Percentiles rank a stretch among this genome's conserved stretches.
Conservation (phyloP, 805 yeast species). For the Starmera pachycereana region DNA sequence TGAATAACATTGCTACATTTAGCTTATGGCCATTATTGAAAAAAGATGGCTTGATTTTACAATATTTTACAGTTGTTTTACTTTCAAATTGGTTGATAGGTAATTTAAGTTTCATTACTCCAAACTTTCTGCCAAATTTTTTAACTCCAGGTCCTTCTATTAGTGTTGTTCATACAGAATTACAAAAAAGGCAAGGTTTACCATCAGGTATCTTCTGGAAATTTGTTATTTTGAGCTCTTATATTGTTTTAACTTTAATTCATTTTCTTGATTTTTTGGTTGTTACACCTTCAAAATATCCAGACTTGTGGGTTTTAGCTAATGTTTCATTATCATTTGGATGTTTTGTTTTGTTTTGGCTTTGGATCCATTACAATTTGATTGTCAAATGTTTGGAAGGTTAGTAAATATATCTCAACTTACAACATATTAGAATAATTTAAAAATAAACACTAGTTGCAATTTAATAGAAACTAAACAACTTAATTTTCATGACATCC, state of each 20-base stretch:
- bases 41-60: slow-evolving; percentile 64
- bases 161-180: slow-evolving; percentile 20
- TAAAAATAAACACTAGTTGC: too few species aligned
- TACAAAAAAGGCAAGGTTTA: slow-evolving; percentile 30
- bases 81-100: slow-evolving; percentile 77
- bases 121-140: slow-evolving; percentile 28
- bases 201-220: slow-evolving; percentile 43
- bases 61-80: slow-evolving; percentile 50
- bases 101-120: slow-evolving; percentile 44
- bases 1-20: slow-evolving; percentile 73
- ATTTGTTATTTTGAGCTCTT: slow-evolving; percentile 39
- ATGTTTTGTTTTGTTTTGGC: slow-evolving; percentile 64
- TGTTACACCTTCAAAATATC: slow-evolving; percentile 49
- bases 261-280: slow-evolving; percentile 44
- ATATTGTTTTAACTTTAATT: slow-evolving; percentile 36
- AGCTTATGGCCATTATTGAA: slow-evolving; percentile 82
- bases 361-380: slow-evolving; percentile 67
- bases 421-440: too few species aligned
- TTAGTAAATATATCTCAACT: background rate
- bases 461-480: too few species aligned
- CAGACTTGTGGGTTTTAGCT: slow-evolving; percentile 79
- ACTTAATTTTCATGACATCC: too few species aligned
- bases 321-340: slow-evolving; percentile 69
- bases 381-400: background rate
- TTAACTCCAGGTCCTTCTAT: slow-evolving; percentile 36